Percentiles rank a stretch among this genome's conserved stretches.
phyloP scores from a whole-genome alignment of 106 monocot species.

The Phalaenopsis aphrodite region DNA sequence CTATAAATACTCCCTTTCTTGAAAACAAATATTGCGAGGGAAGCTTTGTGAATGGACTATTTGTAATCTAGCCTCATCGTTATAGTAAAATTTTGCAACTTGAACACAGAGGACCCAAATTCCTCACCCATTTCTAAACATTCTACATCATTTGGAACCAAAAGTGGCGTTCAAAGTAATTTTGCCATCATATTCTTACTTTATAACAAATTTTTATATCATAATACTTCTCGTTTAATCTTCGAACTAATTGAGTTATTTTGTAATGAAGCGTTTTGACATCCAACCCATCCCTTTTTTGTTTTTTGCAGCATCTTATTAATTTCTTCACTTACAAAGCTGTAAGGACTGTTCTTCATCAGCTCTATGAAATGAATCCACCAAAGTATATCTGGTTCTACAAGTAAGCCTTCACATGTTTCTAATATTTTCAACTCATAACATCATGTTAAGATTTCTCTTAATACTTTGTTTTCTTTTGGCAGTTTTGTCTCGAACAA shows the following conservation, averaged over 20 bases:
- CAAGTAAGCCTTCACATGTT: slow-evolving; percentile 42
- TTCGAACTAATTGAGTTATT: not conserved
- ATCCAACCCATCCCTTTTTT: not conserved
- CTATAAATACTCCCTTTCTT: too few species aligned
- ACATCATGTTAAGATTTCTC: not conserved
- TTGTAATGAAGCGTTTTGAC: not conserved
- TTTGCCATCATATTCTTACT: too few species aligned
- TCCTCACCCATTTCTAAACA: too few species aligned
- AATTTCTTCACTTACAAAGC: slow-evolving; percentile 94
- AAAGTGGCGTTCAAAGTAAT: too few species aligned
- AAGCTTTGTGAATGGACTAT: too few species aligned
- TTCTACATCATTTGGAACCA: too few species aligned
- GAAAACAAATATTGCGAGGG: too few species aligned
- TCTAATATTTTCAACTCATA: not conserved
- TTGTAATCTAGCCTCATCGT: too few species aligned
- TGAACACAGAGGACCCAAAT: too few species aligned
- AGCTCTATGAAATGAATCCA: slow-evolving; percentile 99
- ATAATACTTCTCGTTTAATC: not conserved
- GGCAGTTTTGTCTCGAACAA: slow-evolving; percentile 59
- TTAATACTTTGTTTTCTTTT: not conserved
- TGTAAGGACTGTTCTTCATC: slow-evolving; percentile 74
- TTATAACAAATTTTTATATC: too few species aligned
- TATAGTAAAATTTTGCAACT: too few species aligned
- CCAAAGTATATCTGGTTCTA: slow-evolving; percentile 90
- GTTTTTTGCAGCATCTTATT: slow-evolving; percentile 55